Conservation (phyloP, 1,284 basidiomycete genomes). For the Fomitiporia mediterranea region DNA sequence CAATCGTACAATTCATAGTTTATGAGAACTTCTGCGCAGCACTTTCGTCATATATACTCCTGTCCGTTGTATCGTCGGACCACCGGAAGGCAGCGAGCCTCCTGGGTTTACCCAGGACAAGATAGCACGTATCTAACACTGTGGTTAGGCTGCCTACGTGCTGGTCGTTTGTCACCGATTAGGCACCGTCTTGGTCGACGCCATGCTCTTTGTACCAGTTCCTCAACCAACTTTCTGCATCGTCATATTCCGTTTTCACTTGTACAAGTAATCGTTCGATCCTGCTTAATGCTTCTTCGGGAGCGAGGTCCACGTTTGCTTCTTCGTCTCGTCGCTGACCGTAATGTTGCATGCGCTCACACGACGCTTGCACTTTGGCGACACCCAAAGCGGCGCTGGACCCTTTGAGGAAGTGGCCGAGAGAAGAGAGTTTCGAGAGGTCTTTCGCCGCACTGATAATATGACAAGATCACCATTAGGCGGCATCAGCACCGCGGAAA, state of each 20-base stretch:
- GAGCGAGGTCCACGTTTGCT: slow-evolving; percentile 40
- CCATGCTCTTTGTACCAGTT: slow-evolving; percentile 36
- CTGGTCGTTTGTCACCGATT: not conserved
- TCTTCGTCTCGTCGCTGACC: slow-evolving; percentile 59
- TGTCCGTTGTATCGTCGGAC: not conserved
- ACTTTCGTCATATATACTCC: not conserved
- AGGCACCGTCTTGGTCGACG: not conserved
- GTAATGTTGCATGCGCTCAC: slow-evolving; percentile 88
- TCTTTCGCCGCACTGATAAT: slow-evolving; percentile 52
- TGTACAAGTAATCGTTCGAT: slow-evolving; percentile 51
- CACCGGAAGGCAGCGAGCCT: not conserved
- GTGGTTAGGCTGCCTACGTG: not conserved
- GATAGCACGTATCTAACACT: not conserved
- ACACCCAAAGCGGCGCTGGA: slow-evolving; percentile 90
- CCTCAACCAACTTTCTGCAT: slow-evolving; percentile 52
- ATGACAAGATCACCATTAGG: slow-evolving; percentile 22
- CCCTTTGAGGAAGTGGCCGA: slow-evolving; percentile 94
- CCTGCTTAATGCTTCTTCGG: slow-evolving; percentile 57
- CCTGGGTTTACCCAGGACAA: not conserved
- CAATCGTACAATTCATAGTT: slow-evolving; percentile 7
- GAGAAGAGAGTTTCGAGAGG: slow-evolving; percentile 60
- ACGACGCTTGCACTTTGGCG: slow-evolving; percentile 72
- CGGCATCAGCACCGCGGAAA: slow-evolving; percentile 18
- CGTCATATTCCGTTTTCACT: slow-evolving; percentile 53
- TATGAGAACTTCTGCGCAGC: not conserved